Evolutionary conservation across 2,329 filamentous ascomycete genomes (phyloP).

Genomic region (Aspergillus sp.): DNA sequence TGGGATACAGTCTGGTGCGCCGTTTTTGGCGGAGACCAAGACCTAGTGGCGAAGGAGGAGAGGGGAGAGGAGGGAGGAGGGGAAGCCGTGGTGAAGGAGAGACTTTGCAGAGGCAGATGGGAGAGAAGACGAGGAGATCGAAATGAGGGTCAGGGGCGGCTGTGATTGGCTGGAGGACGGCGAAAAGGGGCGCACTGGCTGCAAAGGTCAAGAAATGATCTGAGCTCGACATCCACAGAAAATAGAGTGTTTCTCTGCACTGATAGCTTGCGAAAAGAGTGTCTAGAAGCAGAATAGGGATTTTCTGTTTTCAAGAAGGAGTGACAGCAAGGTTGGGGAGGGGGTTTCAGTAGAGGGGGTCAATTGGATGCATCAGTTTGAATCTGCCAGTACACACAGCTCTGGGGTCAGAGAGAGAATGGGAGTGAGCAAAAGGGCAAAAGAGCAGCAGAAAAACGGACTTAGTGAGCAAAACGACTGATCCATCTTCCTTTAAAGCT

Average conservation of each 20-base stretch:
- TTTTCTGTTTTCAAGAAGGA: not conserved
- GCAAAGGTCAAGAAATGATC: slow-evolving; percentile 25
- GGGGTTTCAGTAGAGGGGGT: not conserved
- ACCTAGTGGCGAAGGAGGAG: slow-evolving; percentile 11
- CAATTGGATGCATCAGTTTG: slow-evolving; percentile 7
- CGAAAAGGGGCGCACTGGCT: slow-evolving; percentile 30
- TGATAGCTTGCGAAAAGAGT: not conserved
- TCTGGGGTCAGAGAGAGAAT: not conserved
- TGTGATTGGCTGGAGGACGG: slow-evolving; percentile 29
- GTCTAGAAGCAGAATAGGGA: not conserved
- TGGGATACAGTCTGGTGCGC: slow-evolving; percentile 27
- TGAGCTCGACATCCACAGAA: slow-evolving; percentile 28
- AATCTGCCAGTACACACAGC: not conserved
- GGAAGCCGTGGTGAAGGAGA: slow-evolving; percentile 21
- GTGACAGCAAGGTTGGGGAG: not conserved
- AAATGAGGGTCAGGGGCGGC: slow-evolving; percentile 11
- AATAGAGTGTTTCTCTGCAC: not conserved
- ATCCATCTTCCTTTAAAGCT: not conserved
- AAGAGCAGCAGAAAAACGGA: not conserved
- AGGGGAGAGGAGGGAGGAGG: slow-evolving; percentile 13
- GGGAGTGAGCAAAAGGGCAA: not conserved
- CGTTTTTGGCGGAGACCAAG: slow-evolving; percentile 31
- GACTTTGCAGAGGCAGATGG: slow-evolving; percentile 14
- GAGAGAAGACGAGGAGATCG: slow-evolving; percentile 9
- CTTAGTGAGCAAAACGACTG: not conserved